Evolutionary conservation across 305 asterid genomes (phyloP).

Genomic region (Solanum hybrid): DNA sequence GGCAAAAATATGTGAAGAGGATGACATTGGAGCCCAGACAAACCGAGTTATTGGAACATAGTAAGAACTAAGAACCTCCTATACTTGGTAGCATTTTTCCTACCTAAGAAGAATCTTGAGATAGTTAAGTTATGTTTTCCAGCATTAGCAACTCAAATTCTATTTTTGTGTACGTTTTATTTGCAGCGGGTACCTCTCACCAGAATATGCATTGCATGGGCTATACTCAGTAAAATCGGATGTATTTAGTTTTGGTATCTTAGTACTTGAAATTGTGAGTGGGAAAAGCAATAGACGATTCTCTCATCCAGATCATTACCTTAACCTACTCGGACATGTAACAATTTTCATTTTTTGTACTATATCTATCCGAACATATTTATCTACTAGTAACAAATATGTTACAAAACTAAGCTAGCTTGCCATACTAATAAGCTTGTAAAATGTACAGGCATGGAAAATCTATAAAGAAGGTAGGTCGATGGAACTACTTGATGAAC

Average conservation of each 20-base stretch:
- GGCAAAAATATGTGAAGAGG: slow-evolving; percentile 22
- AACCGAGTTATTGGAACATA: slow-evolving; percentile 25
- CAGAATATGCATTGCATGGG: slow-evolving; percentile 23
- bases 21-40: slow-evolving; percentile 13
- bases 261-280: slow-evolving; percentile 20
- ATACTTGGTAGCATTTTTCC: neutral
- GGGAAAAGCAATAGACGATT: slow-evolving; percentile 20
- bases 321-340: slow-evolving; percentile 23
- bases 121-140: neutral
- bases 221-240: slow-evolving; percentile 19
- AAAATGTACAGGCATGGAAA: slow-evolving; percentile 17
- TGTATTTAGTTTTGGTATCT: slow-evolving; percentile 28
- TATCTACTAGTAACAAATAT: neutral
- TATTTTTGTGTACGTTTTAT: neutral
- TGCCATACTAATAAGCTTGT: neutral
- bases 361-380: neutral
- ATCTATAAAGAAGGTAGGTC: slow-evolving; percentile 21
- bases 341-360: neutral
- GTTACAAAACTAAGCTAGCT: neutral
- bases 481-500: slow-evolving; percentile 18
- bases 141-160: neutral
- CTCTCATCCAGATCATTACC: slow-evolving; percentile 9
- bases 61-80: slow-evolving; percentile 8
- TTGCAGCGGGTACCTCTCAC: slow-evolving; percentile 25
- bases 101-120: neutral